These are phyloP conservation scores for Jimgerdemannia lactiflua DNA, from an alignment of 192 early-diverging fungal species.

Conservation along the genomic window DNA sequence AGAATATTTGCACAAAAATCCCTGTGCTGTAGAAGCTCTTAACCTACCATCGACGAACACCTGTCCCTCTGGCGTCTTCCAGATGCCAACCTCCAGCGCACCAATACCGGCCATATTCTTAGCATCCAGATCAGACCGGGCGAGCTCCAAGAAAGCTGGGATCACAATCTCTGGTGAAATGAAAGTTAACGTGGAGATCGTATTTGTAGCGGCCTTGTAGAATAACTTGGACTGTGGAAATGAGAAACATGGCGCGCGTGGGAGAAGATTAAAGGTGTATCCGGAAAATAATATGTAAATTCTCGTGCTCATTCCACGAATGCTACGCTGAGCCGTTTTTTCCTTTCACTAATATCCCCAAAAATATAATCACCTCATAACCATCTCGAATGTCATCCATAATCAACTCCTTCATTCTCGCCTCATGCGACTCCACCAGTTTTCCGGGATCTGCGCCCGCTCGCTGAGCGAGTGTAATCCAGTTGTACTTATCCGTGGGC, in stretches of 20 bases:
- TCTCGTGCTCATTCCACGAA: too few species aligned
- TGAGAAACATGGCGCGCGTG: slow-evolving; percentile 1
- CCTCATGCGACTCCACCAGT: slow-evolving; percentile 41
- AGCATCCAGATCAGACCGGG: slow-evolving; percentile 46
- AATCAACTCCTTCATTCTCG: slow-evolving; percentile 44
- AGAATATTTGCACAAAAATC: too few species aligned
- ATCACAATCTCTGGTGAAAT: slow-evolving; percentile 54
- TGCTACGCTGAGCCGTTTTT: too few species aligned
- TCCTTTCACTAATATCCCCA: too few species aligned
- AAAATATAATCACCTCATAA: slow-evolving; percentile 22
- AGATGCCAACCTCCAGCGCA: slow-evolving; percentile 62
- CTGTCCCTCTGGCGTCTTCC: slow-evolving; percentile 65
- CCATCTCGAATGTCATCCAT: slow-evolving; percentile 31
- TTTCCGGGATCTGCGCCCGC: slow-evolving; percentile 68
- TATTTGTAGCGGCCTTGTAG: slow-evolving; percentile 59
- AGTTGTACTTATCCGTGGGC: slow-evolving; percentile 66
- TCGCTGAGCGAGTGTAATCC: slow-evolving; percentile 83
- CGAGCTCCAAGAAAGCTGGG: slow-evolving; percentile 39
- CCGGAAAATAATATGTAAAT: too few species aligned
- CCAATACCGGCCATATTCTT: slow-evolving; percentile 47
- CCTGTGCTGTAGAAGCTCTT: neutral
- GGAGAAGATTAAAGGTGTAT: slow-evolving; percentile 23
- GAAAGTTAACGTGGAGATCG: slow-evolving; percentile 60
- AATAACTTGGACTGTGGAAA: slow-evolving; percentile 43
- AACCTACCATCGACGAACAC: slow-evolving; percentile 60